phyloP scores from a whole-genome alignment of 2,329 filamentous ascomycete genomes.

The Ramichloridium luteum region DNA sequence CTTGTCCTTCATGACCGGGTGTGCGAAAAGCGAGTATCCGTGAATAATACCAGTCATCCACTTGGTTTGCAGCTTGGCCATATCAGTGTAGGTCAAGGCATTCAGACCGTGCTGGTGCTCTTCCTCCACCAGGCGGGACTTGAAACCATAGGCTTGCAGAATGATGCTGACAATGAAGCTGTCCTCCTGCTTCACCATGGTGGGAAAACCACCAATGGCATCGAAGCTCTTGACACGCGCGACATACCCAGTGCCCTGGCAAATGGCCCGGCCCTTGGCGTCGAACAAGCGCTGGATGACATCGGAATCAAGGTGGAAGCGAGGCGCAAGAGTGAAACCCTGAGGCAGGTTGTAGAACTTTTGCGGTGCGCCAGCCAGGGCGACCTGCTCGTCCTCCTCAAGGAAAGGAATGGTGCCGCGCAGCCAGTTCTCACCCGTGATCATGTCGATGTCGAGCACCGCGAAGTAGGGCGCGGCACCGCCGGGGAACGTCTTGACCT shows the following conservation, averaged over 20 bases:
- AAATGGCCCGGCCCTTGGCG: slow-evolving; percentile 9
- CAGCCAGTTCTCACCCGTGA: slow-evolving; percentile 8
- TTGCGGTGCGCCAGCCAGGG: slow-evolving; percentile 10
- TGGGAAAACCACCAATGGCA: slow-evolving; percentile 9
- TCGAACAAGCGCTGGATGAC: slow-evolving; percentile 11
- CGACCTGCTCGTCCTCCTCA: slow-evolving; percentile 8
- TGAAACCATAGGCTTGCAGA: slow-evolving; percentile 9
- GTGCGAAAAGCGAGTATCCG: slow-evolving; percentile 9
- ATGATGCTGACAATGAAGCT: slow-evolving; percentile 12
- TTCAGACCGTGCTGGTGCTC: slow-evolving; percentile 12
- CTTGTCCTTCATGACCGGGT: slow-evolving; percentile 8
- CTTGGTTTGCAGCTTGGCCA: slow-evolving; percentile 11
- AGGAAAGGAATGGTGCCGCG: slow-evolving; percentile 9
- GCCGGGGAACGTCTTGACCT: slow-evolving; percentile 11
- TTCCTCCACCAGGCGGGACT: slow-evolving; percentile 7
- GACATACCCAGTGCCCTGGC: slow-evolving; percentile 11
- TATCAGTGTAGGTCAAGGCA: slow-evolving; percentile 10
- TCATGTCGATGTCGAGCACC: slow-evolving; percentile 11
- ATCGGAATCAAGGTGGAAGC: slow-evolving; percentile 10
- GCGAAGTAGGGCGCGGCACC: slow-evolving; percentile 14
- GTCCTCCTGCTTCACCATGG: slow-evolving; percentile 13
- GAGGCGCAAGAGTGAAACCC: slow-evolving; percentile 9
- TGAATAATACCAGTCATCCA: slow-evolving; percentile 13
- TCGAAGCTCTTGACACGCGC: slow-evolving; percentile 7
- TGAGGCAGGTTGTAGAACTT: slow-evolving; percentile 13